Base-by-base conservation (phyloP, 352 stramenopile genomes). In the Pythium biforme region DNA sequence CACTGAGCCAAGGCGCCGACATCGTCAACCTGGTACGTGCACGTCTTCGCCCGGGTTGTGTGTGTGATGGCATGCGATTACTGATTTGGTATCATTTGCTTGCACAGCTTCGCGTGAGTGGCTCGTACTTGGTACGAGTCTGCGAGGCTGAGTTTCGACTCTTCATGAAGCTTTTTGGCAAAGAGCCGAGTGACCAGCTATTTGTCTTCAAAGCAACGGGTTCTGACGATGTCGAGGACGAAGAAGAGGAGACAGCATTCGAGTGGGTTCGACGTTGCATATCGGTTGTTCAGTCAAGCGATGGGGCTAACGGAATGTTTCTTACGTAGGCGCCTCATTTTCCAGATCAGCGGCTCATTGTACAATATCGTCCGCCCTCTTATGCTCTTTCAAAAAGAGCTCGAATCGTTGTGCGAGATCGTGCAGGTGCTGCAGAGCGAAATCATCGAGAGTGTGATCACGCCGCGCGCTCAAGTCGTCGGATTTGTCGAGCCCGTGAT, bases 351-450 rank as follows among this genome's bases (percentile, higher is more conserved):
- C 47, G 74, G 77, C 3, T 37, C 88, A 9, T 47, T 95, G 14
- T 95, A 95, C 74, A 86, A 83, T 49, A 74, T 83, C 8, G 66
- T 85, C 22, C 79, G 86, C 7, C 86, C 86, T 39, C 74, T 81
- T 37, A 63, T 95, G 62, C 53, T 95, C 22, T 62, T 81, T 23
- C 81, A 95, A 31, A 86, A 90, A 51, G 83, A 91, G 46, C 61
- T 95, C 15, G 86, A 93, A 43, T 65, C 79, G 33, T 64, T 95
- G 2, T 95, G 86, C 37, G 86, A 95, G 57, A 73, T 87, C 33
- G 81, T 95, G 26, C 81, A 93, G 52, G 80, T 95, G 15, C 62
- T 93, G 3, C 73, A 87, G 15, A 88, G 73, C 31, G 86, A 95
- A 50, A 69, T 95, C 50, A 86, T 93, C 41, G 86, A 95, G 59